Evolutionary conservation across 148 eudicot species (phyloP), one percentile per base, ranked within the genome.

Genomic region (Spergularia marina): DNA sequence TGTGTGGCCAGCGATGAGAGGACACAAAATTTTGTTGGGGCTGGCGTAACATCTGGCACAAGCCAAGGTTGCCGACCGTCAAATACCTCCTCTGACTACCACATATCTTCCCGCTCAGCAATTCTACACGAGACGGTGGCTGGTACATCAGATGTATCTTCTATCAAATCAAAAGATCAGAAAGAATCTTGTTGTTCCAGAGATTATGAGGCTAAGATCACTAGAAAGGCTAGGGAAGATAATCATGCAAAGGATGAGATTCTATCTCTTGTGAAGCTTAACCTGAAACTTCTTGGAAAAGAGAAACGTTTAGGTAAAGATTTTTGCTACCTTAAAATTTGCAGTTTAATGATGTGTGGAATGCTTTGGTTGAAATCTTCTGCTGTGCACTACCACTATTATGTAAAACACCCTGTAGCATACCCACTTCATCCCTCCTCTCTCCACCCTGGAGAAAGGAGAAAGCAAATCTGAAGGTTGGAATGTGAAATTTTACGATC

Each of bases 251-350:
- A 91, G 83, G 81, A 78, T 78, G 92, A 89, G 82, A 91, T 94
- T 68, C 88, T 84, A 74, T 87, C 96, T 63, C 94, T 94, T 58
- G 98, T 94, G 68, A 94, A 91, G 86, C 90, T 91, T 81, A 94
- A 89, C 73, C 68, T 94, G 79, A 91, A 94, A 84, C 86, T 89
- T 36, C 84, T 85, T 25, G 71, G 80, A 23, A 77, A 75, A 79
- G 85, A 86, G 47, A 83, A 77, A 80, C 86, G 79, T 75, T 69
- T 91, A 86, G 92, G 98, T 94, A 94, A 74, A 86, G 25, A 74
- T 61, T 1, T 55, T 16, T 71, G 13, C 53, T 47, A 53, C 53
- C 53, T 73, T 18, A 30, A 30, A 30, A 30, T 2, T 51, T n/a
- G 23, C 36, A 5, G 25, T 59, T 17, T 23, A 36, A 6, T 16